Conservation (phyloP, 495 filamentous ascomycete species). For the Wilcoxina mikolae region DNA sequence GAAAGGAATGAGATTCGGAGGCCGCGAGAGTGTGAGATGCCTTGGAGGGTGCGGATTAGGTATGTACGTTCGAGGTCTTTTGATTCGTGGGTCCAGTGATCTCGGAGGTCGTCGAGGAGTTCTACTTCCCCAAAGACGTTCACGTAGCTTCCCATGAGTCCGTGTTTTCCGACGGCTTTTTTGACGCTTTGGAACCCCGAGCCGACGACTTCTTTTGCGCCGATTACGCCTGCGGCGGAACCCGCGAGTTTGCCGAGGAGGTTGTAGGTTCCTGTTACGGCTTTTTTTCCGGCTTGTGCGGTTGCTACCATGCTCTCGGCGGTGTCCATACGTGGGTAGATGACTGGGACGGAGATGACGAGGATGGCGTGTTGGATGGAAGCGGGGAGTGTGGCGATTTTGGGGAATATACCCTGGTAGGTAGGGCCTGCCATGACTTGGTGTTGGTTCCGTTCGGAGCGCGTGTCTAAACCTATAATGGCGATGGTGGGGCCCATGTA, state of each 20-base stretch:
- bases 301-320: constrained; percentile 81
- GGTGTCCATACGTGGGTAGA: constrained; percentile 83
- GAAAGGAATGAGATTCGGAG: constrained; percentile 92
- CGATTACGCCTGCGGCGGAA: constrained; percentile 84
- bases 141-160: constrained; percentile 83
- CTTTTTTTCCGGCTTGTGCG: constrained; percentile 88
- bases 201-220: constrained; percentile 78
- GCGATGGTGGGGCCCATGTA: constrained; percentile 84
- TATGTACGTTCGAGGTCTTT: constrained; percentile 97
- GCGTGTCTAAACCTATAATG: constrained; percentile 75
- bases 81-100: constrained; percentile 95
- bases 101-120: constrained; percentile 79
- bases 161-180: constrained; percentile 84
- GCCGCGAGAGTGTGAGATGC: constrained; percentile 82
- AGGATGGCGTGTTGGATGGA: constrained; percentile 91
- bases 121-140: constrained; percentile 97
- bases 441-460: constrained; percentile 75
- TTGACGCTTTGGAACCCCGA: constrained; percentile 89
- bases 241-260: constrained; percentile 84
- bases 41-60: constrained; percentile 85
- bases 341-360: constrained; percentile 79
- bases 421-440: constrained; percentile 93
- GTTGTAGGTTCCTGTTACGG: constrained; percentile 89
- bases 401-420: constrained; percentile 93
- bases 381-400: constrained; percentile 78